Percentiles rank a stretch among this genome's conserved stretches.
phyloP scores from a whole-genome alignment of 306 rosid species.

The Vigna trinervia region DNA sequence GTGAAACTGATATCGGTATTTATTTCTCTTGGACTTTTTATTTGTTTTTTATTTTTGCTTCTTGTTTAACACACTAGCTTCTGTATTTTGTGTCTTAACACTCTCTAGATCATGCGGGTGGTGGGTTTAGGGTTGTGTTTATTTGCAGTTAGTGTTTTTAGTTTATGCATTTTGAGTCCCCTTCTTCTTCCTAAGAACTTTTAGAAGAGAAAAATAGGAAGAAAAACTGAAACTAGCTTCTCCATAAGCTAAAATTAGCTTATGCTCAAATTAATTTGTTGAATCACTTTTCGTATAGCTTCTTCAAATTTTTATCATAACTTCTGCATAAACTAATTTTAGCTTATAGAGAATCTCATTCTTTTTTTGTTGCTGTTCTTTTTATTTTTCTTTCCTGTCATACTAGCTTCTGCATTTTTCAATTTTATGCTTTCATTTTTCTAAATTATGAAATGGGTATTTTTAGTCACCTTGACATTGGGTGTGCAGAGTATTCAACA shows the following conservation, averaged over 20 bases:
- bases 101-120: neutral
- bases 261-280: too few relatives aligned
- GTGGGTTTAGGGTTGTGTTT: constrained; percentile 6
- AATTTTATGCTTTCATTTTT: neutral
- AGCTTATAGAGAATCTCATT: too few relatives aligned
- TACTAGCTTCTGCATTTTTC: neutral
- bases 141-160: neutral
- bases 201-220: too few relatives aligned
- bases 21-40: neutral
- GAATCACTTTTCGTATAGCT: too few relatives aligned
- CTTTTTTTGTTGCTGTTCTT: too few relatives aligned
- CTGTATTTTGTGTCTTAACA: neutral
- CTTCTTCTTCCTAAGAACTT: too few relatives aligned
- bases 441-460: neutral
- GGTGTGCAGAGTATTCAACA: neutral
- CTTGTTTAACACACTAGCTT: neutral
- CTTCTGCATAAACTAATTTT: too few relatives aligned
- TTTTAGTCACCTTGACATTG: neutral
- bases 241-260: too few relatives aligned
- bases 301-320: too few relatives aligned
- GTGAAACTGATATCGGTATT: neutral
- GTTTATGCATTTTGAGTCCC: neutral
- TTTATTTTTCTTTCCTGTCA: neutral
- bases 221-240: too few relatives aligned
- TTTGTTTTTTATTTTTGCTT: neutral